Conservation (phyloP, 2,329 filamentous ascomycete species). For the Cercospora sojina region DNA sequence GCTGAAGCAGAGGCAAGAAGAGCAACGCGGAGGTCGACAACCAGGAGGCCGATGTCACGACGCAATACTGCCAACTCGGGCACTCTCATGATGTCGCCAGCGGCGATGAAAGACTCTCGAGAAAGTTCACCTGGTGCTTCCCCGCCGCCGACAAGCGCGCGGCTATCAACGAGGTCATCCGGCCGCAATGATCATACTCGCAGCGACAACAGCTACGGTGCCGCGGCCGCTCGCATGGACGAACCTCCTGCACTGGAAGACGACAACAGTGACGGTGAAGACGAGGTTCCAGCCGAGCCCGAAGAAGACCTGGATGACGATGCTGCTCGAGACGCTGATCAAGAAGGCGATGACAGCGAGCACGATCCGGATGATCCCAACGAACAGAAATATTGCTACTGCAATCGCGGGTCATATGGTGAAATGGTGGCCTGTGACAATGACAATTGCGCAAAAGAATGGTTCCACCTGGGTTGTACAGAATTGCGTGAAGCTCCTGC, state of each 20-base stretch:
- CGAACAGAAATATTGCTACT: slow-evolving; percentile 65
- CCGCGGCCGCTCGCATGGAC: slow-evolving; percentile 9
- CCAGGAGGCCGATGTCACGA: slow-evolving; percentile 24
- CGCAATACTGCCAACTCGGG: slow-evolving; percentile 24
- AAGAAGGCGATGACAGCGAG: slow-evolving; percentile 28
- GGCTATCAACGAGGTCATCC: slow-evolving; percentile 19
- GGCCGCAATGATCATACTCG: slow-evolving; percentile 12
- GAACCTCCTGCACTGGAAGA: slow-evolving; percentile 14
- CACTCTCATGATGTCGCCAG: slow-evolving; percentile 24
- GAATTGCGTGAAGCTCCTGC: slow-evolving; percentile 60
- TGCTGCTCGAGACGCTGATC: slow-evolving; percentile 16
- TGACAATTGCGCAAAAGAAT: slow-evolving; percentile 62
- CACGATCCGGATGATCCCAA: slow-evolving; percentile 50
- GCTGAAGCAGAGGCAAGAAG: slow-evolving; percentile 18
- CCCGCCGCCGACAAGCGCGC: slow-evolving; percentile 23
- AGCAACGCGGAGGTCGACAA: slow-evolving; percentile 17
- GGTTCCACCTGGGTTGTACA: slow-evolving; percentile 67
- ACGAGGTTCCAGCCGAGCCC: slow-evolving; percentile 12
- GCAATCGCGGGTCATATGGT: slow-evolving; percentile 63
- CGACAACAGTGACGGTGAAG: slow-evolving; percentile 9
- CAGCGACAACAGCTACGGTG: slow-evolving; percentile 14
- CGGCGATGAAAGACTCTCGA: slow-evolving; percentile 14
- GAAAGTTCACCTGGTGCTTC: slow-evolving; percentile 24
- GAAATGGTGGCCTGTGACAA: slow-evolving; percentile 70
- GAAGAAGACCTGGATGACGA: slow-evolving; percentile 29